Evolutionary conservation across 352 stramenopile genomes (phyloP).

Genomic region (Globisporangium canariense): DNA sequence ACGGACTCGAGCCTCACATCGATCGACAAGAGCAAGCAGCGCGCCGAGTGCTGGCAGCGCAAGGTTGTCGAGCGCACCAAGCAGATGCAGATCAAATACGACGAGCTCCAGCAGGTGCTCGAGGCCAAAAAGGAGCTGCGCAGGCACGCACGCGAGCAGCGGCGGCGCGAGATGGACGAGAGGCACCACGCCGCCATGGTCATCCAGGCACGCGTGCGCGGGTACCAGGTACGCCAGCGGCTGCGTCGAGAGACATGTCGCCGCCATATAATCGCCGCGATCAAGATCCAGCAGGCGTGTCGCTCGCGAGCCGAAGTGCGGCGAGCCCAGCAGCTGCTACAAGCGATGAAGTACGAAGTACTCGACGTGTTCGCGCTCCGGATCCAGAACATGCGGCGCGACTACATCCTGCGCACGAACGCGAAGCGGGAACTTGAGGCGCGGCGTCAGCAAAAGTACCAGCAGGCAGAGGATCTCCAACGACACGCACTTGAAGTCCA

Average conservation of each 20-base stretch:
- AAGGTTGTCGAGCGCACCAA: conserved; percentile 50
- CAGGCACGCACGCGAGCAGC: conserved; percentile 28
- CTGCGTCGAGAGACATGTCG: conserved; percentile 20
- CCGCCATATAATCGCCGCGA: conserved; percentile 33
- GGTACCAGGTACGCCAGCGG: conserved; percentile 24
- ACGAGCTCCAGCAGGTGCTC: conserved; percentile 51
- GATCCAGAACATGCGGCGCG: conserved; percentile 33
- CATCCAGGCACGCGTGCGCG: conserved; percentile 34
- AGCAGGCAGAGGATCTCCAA: conserved; percentile 22
- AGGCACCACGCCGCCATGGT: conserved; percentile 19
- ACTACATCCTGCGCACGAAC: conserved; percentile 28
- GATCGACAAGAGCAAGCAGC: conserved; percentile 49
- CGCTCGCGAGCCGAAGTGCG: conserved; percentile 35
- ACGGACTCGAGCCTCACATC: conserved; percentile 50
- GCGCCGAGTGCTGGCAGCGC: conserved; percentile 46
- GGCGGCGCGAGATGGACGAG: conserved; percentile 32
- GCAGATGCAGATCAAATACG: conserved; percentile 64
- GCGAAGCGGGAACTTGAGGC: conserved; percentile 31
- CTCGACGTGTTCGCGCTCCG: conserved; percentile 36
- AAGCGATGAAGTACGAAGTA: conserved; percentile 25
- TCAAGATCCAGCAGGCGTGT: conserved; percentile 45
- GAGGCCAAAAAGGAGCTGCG: conserved; percentile 42
- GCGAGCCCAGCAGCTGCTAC: conserved; percentile 37
- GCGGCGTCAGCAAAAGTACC: conserved; percentile 22
- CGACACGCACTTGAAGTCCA: conserved; percentile 15